phyloP scores from a whole-genome alignment of 2,329 filamentous ascomycete species.

The Sodiomyces alkalinus region DNA sequence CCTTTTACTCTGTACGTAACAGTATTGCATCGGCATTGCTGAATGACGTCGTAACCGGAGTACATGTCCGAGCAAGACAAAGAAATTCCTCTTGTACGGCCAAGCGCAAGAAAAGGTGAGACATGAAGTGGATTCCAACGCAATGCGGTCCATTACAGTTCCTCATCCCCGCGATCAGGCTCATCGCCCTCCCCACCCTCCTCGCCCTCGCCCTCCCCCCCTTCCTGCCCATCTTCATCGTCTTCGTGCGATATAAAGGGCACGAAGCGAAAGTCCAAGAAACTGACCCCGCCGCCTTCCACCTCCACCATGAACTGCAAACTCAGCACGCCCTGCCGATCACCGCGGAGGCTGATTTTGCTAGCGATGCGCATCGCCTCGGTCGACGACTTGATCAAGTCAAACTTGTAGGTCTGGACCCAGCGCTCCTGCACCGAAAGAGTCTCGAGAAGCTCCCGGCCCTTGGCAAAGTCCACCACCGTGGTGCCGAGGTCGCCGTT shows the following conservation, averaged over 20 bases:
- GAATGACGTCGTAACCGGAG: neutral
- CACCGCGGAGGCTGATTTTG: conserved; percentile 83
- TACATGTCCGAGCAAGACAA: neutral
- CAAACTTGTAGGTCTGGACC: conserved; percentile 71
- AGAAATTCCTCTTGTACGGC: no score
- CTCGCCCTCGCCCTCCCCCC: conserved; percentile 16
- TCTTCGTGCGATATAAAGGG: conserved; percentile 51
- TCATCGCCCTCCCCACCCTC: conserved; percentile 6
- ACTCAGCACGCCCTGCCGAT: conserved; percentile 79
- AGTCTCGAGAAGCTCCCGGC: conserved; percentile 57
- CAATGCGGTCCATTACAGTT: no score
- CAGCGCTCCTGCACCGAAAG: conserved; percentile 47
- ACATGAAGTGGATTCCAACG: no score
- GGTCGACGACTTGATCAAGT: conserved; percentile 68
- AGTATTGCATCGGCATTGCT: neutral
- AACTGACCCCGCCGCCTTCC: conserved; percentile 53
- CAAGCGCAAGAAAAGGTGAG: no score
- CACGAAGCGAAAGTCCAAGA: conserved; percentile 73
- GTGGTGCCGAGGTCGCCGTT: conserved; percentile 44
- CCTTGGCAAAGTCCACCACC: conserved; percentile 50
- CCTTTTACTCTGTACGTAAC: no score
- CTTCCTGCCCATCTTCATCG: conserved; percentile 26
- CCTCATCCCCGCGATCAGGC: no score
- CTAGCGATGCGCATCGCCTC: conserved; percentile 87
- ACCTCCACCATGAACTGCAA: conserved; percentile 94